Percentiles rank a stretch among this genome's conserved stretches.
These are phyloP conservation scores for Mycena kentingensis DNA, from an alignment of 768 basidiomycete species.

Conservation along the genomic window DNA sequence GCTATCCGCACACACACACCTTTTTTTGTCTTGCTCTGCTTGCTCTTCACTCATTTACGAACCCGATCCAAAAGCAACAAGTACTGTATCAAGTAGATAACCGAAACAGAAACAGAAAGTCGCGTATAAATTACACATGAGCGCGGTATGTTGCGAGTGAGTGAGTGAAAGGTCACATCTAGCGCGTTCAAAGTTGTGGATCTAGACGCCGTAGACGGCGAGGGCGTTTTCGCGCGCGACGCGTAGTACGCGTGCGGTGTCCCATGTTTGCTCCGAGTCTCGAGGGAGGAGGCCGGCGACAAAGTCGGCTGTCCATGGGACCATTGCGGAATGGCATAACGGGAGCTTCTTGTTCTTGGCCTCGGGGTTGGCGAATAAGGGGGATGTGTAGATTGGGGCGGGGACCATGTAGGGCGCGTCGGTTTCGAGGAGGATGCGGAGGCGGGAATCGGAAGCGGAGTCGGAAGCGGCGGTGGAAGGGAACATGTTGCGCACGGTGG, in stretches of 20 bases:
- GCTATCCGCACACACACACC: too few relatives aligned
- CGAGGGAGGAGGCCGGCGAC: slow-evolving; percentile 46
- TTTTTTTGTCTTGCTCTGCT: too few relatives aligned
- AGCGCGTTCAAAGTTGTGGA: too few relatives aligned
- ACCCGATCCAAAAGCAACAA: too few relatives aligned
- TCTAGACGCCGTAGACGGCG: slow-evolving; percentile 61
- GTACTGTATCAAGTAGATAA: too few relatives aligned
- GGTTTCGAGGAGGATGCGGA: slow-evolving; percentile 73
- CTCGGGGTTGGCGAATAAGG: slow-evolving; percentile 34
- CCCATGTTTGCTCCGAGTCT: slow-evolving; percentile 49
- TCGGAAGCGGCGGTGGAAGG: slow-evolving; percentile 19
- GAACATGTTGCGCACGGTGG: slow-evolving; percentile 60
- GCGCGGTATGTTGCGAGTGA: too few relatives aligned
- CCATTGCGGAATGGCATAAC: slow-evolving; percentile 76
- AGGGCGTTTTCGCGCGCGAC: slow-evolving; percentile 67
- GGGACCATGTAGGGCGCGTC: slow-evolving; percentile 91
- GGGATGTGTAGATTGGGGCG: slow-evolving; percentile 62
- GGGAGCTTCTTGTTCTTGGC: slow-evolving; percentile 65
- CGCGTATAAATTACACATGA: too few relatives aligned
- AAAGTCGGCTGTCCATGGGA: slow-evolving; percentile 84
- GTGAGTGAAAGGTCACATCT: too few relatives aligned
- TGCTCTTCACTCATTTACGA: too few relatives aligned
- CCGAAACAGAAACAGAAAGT: too few relatives aligned
- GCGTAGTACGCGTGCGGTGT: slow-evolving; percentile 57
- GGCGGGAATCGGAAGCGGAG: slow-evolving; percentile 24